phyloP scores from a whole-genome alignment of 306 rosid species.

The Sicyos edulis region DNA sequence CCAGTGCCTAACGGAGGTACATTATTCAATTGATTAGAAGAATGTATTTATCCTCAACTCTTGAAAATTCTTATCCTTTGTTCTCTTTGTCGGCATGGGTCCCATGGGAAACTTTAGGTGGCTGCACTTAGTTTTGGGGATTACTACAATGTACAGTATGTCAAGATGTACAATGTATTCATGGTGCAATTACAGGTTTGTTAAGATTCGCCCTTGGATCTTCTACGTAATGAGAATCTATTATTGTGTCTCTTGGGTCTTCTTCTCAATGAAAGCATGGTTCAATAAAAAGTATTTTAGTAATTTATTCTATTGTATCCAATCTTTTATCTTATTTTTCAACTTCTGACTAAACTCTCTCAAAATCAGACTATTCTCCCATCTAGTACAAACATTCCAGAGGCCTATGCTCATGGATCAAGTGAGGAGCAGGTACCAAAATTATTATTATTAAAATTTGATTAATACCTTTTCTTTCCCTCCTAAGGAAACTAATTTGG shows the following conservation, averaged over 20 bases:
- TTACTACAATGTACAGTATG: conserved; percentile 65
- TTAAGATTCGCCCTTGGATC: conserved; percentile 9
- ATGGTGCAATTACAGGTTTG: conserved; percentile 87
- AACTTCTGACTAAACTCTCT: conserved; percentile 15
- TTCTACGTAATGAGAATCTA: neutral
- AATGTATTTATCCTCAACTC: neutral
- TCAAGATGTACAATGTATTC: conserved; percentile 80
- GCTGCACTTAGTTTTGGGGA: conserved; percentile 80
- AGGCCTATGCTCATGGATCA: conserved; percentile 81
- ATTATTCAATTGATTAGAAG: neutral
- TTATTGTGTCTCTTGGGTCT: neutral
- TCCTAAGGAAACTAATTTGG: conserved; percentile 15
- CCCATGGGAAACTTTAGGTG: conserved; percentile 44
- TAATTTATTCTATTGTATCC: neutral
- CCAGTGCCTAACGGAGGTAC: conserved; percentile 91
- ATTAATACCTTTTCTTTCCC: neutral
- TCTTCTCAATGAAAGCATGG: neutral
- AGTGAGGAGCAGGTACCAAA: conserved; percentile 69
- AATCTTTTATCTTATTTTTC: neutral
- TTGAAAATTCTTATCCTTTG: neutral
- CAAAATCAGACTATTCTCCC: conserved; percentile 60
- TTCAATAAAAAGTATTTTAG: neutral
- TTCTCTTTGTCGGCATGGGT: conserved; percentile 12
- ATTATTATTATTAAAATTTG: neutral
- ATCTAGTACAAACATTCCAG: conserved; percentile 67